Percentiles rank a stretch among this genome's conserved stretches.
Evolutionary conservation across 169 alveolate species (phyloP).

Genomic region (Cyclospora cayetanensis): DNA sequence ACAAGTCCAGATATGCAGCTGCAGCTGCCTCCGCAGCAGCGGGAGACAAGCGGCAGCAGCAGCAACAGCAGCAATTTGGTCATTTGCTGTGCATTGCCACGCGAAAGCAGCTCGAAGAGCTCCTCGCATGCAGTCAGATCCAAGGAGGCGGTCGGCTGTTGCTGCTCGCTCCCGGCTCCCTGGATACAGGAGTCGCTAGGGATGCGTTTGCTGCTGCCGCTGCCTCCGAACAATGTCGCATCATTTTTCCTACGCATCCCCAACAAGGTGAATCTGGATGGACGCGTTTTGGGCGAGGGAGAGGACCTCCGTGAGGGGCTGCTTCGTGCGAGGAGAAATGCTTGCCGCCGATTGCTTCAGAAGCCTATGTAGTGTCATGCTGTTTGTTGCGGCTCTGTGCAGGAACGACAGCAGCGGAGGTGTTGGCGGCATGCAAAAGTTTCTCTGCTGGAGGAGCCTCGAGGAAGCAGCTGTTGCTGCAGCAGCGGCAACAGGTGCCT

Average conservation of each 20-base stretch:
- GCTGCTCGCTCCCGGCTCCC: not conserved
- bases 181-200: not conserved
- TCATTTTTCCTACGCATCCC: too few species aligned
- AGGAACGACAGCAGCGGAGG: not conserved
- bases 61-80: slow-evolving; percentile 4
- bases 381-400: not conserved
- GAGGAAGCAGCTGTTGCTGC: not conserved
- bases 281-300: too few species aligned
- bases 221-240: too few species aligned
- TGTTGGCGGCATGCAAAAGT: not conserved
- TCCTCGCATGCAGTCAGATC: not conserved
- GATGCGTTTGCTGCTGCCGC: not conserved
- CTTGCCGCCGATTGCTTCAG: not conserved
- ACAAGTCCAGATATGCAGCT: not conserved
- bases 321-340: too few species aligned
- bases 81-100: not conserved
- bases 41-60: not conserved
- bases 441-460: not conserved
- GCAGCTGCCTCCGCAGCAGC: slow-evolving; percentile 14
- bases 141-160: not conserved
- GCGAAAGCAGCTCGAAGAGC: not conserved
- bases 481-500: not conserved
- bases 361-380: not conserved
- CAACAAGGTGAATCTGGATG: too few species aligned
- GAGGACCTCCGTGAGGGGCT: too few species aligned